Conservation (phyloP, 805 yeast genomes). For the Lachancea fermentati region DNA sequence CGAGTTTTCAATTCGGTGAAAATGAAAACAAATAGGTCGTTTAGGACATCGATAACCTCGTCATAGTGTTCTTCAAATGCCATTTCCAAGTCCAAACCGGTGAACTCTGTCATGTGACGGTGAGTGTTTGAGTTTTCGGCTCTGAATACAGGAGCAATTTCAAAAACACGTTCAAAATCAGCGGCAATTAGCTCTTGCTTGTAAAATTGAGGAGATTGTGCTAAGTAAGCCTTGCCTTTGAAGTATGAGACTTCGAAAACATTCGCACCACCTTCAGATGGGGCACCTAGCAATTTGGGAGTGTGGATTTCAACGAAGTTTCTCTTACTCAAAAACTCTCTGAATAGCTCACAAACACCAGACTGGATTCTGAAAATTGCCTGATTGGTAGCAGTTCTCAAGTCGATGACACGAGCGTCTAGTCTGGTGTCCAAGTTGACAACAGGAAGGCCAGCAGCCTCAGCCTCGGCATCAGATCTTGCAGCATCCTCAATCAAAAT, state of each 20-base stretch:
- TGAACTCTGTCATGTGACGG: constrained; percentile 98
- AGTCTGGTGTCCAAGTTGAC: constrained; percentile 95
- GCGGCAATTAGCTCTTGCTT: constrained; percentile 98
- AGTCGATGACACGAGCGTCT: constrained; percentile 91
- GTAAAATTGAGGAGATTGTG: constrained; percentile 97
- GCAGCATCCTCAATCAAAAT: constrained; percentile 94
- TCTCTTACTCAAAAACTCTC: constrained; percentile 68
- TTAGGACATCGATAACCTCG: constrained; percentile 63
- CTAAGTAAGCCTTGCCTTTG: constrained; percentile 87
- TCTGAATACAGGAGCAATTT: constrained; percentile 96
- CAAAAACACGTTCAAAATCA: constrained; percentile 94
- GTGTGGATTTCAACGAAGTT: constrained; percentile 90
- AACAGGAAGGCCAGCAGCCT: constrained; percentile 82
- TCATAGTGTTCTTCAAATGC: constrained; percentile 97
- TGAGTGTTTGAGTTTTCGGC: constrained; percentile 99
- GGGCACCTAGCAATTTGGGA: constrained; percentile 91
- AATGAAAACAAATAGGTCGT: constrained; percentile 79
- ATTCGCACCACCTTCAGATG: constrained; percentile 97
- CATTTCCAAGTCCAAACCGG: constrained; percentile 97
- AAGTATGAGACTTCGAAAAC: constrained; percentile 92
- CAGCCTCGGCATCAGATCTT: constrained; percentile 92
- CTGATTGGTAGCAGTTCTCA: constrained; percentile 95
- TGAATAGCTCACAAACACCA: constrained; percentile 81
- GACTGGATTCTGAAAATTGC: constrained; percentile 92
- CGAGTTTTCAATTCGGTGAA: constrained; percentile 78